phyloP scores from a whole-genome alignment of 345 rosid genomes.

The Durio zibethinus region DNA sequence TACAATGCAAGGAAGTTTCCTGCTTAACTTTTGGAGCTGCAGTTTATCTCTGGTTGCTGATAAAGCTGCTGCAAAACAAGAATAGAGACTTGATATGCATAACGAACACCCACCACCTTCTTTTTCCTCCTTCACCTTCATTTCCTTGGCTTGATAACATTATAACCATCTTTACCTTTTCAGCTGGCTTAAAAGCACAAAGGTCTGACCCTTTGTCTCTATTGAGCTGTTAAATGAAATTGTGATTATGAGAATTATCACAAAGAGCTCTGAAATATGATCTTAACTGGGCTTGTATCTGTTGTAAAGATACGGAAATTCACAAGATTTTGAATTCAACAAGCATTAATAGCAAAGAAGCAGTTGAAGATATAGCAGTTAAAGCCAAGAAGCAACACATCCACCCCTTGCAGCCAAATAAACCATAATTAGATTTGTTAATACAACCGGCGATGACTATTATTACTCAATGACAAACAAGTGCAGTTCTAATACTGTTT shows the following conservation, averaged over 20 bases:
- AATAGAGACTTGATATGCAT: not conserved
- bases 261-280: not conserved
- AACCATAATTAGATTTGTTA: not conserved
- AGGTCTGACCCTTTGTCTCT: not conserved
- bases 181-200: not conserved
- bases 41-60: not conserved
- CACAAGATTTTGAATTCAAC: not conserved
- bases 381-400: not conserved
- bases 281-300: not conserved
- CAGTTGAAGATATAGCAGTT: not conserved
- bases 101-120: not conserved
- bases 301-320: not conserved
- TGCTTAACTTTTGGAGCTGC: not conserved
- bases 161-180: not conserved
- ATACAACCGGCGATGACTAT: not conserved
- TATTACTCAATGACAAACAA: conserved; percentile 4
- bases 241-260: not conserved
- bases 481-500: not conserved
- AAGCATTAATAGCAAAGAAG: not conserved
- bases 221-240: not conserved
- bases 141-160: not conserved
- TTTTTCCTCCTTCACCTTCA: not conserved
- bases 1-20: not conserved
- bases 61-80: not conserved
- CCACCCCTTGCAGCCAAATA: not conserved